Conservation (phyloP, 179 eudicot genomes). For the Heliamphora pulchella region DNA sequence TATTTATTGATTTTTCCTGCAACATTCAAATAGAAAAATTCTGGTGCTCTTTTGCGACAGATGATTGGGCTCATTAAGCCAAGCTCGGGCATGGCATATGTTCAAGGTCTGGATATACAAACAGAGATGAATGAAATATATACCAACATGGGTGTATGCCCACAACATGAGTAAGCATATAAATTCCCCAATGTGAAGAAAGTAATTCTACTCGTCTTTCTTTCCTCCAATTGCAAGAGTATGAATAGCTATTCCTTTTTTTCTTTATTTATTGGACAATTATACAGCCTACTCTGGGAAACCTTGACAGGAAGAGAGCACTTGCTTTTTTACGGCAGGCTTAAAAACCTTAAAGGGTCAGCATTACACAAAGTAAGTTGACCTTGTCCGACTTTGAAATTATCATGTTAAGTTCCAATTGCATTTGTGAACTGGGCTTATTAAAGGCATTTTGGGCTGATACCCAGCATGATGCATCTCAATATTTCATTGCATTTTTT, state of each 20-base stretch:
- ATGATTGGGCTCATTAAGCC: conserved; percentile 86
- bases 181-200: conserved; percentile 51
- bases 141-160: conserved; percentile 92
- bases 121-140: conserved; percentile 66
- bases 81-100: conserved; percentile 68
- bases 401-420: neutral
- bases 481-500: neutral
- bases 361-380: conserved; percentile 53
- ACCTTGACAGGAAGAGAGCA: conserved; percentile 69
- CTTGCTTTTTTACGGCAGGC: conserved; percentile 33
- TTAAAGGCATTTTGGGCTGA: neutral
- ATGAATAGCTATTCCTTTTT: neutral
- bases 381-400: neutral
- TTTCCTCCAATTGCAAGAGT: neutral
- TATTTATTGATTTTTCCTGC: neutral
- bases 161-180: conserved; percentile 76
- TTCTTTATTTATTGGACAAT: conserved; percentile 11
- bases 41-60: conserved; percentile 24
- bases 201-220: neutral
- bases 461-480: neutral
- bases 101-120: conserved; percentile 60
- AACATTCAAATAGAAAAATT: neutral
- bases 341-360: conserved; percentile 76
- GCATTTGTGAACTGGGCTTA: neutral
- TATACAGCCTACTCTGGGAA: conserved; percentile 77